A percentile compares a stretch with the other conserved stretches of the same genome.
These are phyloP conservation scores for Apiotrichum sp. DNA, from an alignment of 1,284 basidiomycete genomes.

Conservation along the genomic window DNA sequence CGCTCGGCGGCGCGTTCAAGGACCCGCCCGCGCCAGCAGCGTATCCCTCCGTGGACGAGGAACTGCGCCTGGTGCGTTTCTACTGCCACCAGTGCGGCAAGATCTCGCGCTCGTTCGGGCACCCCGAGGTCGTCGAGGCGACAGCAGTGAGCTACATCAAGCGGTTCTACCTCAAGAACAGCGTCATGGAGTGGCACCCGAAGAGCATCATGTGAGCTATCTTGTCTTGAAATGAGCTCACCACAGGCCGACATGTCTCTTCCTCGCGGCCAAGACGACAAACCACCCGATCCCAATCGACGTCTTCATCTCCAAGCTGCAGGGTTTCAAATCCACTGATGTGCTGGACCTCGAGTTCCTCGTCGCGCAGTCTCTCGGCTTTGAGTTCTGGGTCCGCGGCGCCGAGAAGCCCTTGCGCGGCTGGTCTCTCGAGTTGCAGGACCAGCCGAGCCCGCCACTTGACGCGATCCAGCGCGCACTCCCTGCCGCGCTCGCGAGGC, in stretches of 20 bases:
- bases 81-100: constrained; percentile 82
- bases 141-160: constrained; percentile 90
- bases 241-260: constrained; percentile 83
- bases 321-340: constrained; percentile 68
- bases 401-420: constrained; percentile 84
- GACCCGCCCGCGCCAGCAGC: constrained; percentile 39
- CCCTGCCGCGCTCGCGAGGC: constrained; percentile 41
- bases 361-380: constrained; percentile 83
- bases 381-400: constrained; percentile 90
- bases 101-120: constrained; percentile 70
- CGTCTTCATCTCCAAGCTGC: constrained; percentile 70
- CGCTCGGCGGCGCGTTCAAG: constrained; percentile 1
- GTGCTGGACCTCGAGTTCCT: constrained; percentile 92
- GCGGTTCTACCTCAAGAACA: constrained; percentile 95
- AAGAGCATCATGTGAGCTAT: constrained; percentile 85
- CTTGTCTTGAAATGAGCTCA: neutral
- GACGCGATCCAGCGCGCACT: constrained; percentile 25
- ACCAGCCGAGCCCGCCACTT: constrained; percentile 12
- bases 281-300: constrained; percentile 86
- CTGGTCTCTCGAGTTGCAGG: constrained; percentile 83
- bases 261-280: constrained; percentile 93
- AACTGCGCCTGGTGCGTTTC: constrained; percentile 77
- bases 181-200: constrained; percentile 98
- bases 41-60: constrained; percentile 76
- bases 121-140: constrained; percentile 86